A percentile compares a stretch with the other conserved stretches of the same genome.
Conservation (phyloP, 2,329 filamentous ascomycete species). For the Fusarium burgessii region DNA sequence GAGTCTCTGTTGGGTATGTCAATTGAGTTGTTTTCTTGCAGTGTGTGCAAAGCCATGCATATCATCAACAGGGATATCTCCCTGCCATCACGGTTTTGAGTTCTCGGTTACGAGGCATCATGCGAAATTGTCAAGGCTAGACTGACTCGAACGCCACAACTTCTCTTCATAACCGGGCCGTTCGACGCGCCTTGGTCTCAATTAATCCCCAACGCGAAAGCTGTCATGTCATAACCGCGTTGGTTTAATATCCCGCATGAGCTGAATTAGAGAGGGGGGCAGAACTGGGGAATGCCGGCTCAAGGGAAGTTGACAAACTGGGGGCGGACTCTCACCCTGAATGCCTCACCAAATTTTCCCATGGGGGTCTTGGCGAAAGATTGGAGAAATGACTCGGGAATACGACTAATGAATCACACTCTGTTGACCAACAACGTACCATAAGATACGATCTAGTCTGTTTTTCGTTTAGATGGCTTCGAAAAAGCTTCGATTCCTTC, state of each 20-base stretch:
- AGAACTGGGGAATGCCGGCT: not conserved
- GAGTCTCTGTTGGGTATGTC: not conserved
- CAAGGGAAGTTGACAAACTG: not conserved
- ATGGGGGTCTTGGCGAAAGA: not conserved
- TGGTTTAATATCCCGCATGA: slow-evolving; percentile 8
- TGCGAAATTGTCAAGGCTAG: not conserved
- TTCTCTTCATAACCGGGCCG: slow-evolving; percentile 3
- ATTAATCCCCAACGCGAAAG: not conserved
- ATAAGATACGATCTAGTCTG: not conserved
- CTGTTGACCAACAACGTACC: not conserved
- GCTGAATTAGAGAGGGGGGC: not conserved
- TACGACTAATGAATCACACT: not conserved
- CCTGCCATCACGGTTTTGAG: not conserved
- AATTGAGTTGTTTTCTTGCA: not conserved
- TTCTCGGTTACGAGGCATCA: not conserved
- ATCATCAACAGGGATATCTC: not conserved
- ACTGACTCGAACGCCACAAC: slow-evolving; percentile 15
- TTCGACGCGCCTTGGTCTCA: not conserved
- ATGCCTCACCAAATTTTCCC: not conserved
- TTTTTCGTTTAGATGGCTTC: not conserved
- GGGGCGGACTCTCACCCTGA: not conserved
- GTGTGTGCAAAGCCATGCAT: not conserved
- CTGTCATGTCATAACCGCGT: not conserved
- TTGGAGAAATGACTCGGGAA: slow-evolving; percentile 10
- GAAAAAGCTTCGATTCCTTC: slow-evolving; percentile 13